Conservation (phyloP, 225 moss, liverwort and hornwort species). For the Climacium dendroides region DNA sequence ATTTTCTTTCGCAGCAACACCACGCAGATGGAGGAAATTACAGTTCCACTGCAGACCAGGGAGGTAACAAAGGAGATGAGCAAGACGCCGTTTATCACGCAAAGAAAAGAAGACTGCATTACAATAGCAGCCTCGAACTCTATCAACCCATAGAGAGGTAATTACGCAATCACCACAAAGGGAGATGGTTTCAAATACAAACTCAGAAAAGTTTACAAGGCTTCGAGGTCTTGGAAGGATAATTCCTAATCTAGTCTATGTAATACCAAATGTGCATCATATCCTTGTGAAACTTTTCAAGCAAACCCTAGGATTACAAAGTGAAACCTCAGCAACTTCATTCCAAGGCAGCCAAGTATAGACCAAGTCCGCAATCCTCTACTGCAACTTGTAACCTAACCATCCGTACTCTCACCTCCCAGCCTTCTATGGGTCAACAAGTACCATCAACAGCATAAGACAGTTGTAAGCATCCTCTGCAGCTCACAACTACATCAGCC, state of each 20-base stretch:
- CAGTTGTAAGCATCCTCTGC: neutral
- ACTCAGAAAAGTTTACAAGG: neutral
- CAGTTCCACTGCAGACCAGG: neutral
- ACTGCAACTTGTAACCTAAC: neutral
- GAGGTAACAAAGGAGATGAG: neutral
- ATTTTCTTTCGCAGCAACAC: neutral
- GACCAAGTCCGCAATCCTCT: neutral
- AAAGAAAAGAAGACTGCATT: neutral
- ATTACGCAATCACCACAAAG: neutral
- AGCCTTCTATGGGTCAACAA: neutral
- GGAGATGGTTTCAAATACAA: neutral
- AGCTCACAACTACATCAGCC: conserved; percentile 1
- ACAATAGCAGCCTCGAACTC: neutral
- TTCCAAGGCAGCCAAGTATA: neutral
- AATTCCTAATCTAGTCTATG: neutral
- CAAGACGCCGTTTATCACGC: neutral
- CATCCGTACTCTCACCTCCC: neutral
- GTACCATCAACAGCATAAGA: neutral
- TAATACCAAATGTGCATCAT: neutral
- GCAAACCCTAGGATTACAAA: neutral
- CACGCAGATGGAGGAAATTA: neutral
- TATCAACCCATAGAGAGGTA: neutral
- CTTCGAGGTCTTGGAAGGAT: neutral
- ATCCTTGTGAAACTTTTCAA: neutral
- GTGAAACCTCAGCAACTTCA: neutral